Evolutionary conservation across 2,329 filamentous ascomycete genomes (phyloP).

Genomic region (Apiospora malaysiana): DNA sequence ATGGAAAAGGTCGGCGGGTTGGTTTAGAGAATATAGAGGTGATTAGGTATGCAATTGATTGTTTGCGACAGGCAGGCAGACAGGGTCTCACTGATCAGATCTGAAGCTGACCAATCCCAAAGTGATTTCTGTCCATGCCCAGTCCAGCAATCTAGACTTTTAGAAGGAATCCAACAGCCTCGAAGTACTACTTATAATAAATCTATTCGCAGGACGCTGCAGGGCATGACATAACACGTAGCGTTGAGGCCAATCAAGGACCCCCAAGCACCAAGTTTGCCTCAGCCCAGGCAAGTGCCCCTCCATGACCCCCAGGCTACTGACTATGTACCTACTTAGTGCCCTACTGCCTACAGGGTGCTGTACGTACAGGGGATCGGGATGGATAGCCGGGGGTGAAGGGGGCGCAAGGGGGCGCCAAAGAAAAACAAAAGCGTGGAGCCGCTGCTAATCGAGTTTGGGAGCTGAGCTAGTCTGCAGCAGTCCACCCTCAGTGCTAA

Average conservation of each 20-base stretch:
- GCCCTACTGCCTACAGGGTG: neutral
- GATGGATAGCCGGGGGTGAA: neutral
- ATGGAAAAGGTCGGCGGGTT: neutral
- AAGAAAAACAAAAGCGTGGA: constrained; percentile 6
- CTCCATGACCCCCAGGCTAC: neutral
- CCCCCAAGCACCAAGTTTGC: neutral
- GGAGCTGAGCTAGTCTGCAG: constrained; percentile 1
- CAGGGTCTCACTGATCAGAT: neutral
- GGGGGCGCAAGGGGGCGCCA: neutral
- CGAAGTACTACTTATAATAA: neutral
- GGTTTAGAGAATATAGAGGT: neutral
- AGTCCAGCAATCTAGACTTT: neutral
- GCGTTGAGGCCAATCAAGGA: neutral
- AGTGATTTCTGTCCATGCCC: neutral
- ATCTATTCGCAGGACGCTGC: constrained; percentile 5
- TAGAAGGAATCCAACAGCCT: neutral
- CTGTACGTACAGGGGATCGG: neutral
- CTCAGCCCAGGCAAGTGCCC: neutral
- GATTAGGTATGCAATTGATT: neutral
- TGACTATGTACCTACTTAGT: no score
- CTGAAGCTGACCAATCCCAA: neutral
- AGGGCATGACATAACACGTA: constrained; percentile 7
- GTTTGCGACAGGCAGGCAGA: neutral
- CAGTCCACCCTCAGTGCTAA: constrained; percentile 18
- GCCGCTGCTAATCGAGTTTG: constrained; percentile 17